Base-by-base conservation (phyloP, 768 basidiomycete species). In the Calvatia gigantea region DNA sequence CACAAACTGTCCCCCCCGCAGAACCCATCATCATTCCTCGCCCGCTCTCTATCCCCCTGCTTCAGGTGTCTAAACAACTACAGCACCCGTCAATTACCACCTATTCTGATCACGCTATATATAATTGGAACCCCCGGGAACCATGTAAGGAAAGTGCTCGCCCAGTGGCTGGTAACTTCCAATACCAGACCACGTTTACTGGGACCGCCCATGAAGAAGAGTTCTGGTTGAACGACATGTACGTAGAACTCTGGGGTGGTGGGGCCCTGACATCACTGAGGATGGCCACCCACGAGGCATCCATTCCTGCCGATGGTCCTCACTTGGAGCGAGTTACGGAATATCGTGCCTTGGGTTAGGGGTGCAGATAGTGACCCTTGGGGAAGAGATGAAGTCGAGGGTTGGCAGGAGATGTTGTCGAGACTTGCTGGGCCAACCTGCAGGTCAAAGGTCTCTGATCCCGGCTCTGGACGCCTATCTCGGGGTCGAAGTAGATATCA, bases 81-180 rank as follows among this genome's bases (percentile, higher is more conserved):
- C 85, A 87, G 44, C 72, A 96, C 1, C 95, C 96, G 1, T 92
- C 96, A 0, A 75, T 97, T 27, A 77, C 94, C 48, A 96, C 94
- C 1, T 97, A 94, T 67, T 87, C 94, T 12, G 94, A 96, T 66
- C 86, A 85, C 33, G 93, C 96, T 4, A 77, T 97, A 21, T 97
- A 93, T 72, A 96, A 97, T 65, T 91, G 89, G 89, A 56, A 68
- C 25, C 60, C 75, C 67, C 49, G 70, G 62, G 44, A 15, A 44
- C 48, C 69, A 73, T 67, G 60, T 75, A 59, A 6, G 60, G 45
- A 52, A 7, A 56, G 51, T 32, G 53, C 58, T 23, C 43, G 69
- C 60, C 83, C 82, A 2, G 68, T 76, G n/a, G 69, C 81, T 2
- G 69, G 82, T 55, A 84, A 92, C 65, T 75, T 94, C 43, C 81